These are phyloP conservation scores for Geranium incanum DNA, from an alignment of 441 rosid genomes.

Conservation along the genomic window DNA sequence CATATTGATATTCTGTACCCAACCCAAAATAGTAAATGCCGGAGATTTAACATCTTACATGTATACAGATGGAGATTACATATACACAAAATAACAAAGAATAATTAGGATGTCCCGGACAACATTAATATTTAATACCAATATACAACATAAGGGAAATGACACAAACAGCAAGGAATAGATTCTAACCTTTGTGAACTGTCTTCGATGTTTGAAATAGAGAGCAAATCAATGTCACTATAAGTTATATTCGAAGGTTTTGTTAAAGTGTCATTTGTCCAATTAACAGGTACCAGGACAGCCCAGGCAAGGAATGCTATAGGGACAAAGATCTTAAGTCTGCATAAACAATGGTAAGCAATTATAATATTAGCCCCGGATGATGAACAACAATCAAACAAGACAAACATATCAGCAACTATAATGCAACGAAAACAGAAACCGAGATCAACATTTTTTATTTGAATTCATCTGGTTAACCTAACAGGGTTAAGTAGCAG, in stretches of 20 bases:
- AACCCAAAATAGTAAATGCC: not conserved
- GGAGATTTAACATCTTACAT: not conserved
- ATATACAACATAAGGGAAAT: not conserved
- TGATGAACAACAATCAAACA: not conserved
- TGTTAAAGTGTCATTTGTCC: constrained; percentile 39
- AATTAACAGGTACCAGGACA: constrained; percentile 72
- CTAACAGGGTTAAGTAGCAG: no score
- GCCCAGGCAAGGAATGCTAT: constrained; percentile 73
- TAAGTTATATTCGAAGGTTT: constrained; percentile 48
- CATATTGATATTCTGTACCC: not conserved
- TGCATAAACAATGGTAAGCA: constrained; percentile 26
- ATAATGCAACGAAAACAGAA: constrained; percentile 3
- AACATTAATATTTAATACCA: not conserved
- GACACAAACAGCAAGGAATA: not conserved
- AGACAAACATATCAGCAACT: not conserved
- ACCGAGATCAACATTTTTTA: not conserved
- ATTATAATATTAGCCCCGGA: constrained; percentile 8
- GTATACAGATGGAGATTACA: not conserved
- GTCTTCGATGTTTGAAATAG: constrained; percentile 68
- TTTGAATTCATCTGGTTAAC: not conserved
- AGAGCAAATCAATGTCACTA: constrained; percentile 77
- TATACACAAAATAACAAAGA: not conserved
- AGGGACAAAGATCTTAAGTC: constrained; percentile 86
- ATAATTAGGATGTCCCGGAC: not conserved
- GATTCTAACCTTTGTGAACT: constrained; percentile 48